Evolutionary conservation across 371 early-diverging fungal genomes (phyloP), one percentile per base, ranked within the genome.

Genomic region (Apophysomyces elegans): DNA sequence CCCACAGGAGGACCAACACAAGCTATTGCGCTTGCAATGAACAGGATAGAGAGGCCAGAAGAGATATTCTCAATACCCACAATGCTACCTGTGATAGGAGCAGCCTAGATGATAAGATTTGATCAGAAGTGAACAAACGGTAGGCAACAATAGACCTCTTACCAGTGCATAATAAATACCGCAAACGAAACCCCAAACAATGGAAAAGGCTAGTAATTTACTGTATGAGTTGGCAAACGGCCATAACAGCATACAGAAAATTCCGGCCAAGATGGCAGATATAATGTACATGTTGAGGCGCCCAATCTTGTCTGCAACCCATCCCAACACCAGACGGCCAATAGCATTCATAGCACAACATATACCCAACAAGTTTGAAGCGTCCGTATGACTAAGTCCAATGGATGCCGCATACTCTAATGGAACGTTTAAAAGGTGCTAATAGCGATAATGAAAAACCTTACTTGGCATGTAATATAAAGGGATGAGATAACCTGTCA

Each of bases 311-410:
- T 90, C 90, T 16, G 87, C 87, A 45, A 83, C 67, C 36, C 80
- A 72, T 5, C 93, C 93, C 16, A 87, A 75, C 7, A 83, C 64
- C 39, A 93, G 71, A 58, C 94, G 88, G 4, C 91, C 91, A 7
- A 89, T 63, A 0, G 90, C 90, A 41, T 76, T 76, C 71, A 79
- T 63, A 9, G 77, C 74, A 54, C 73, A 76, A 9, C 66, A 45
- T 37, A 77, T 71, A 21, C 70, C 71, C 3, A 79, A 67, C 18
- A 76, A 56, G 36, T 72, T 75, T 5, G 75, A 72, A 8, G 73
- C 58, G 41, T 76, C 64, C 9, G 62, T 16, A 11, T 21, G 7
- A 7, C 38, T 66, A 21, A 79, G 56, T 7, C 75, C 77, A 64
- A 70, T 67, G 7, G 60, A 35, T 5, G 67, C 64, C 16, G 69